Conservation (phyloP, 352 stramenopile species). For the Phytopythium vexans region DNA sequence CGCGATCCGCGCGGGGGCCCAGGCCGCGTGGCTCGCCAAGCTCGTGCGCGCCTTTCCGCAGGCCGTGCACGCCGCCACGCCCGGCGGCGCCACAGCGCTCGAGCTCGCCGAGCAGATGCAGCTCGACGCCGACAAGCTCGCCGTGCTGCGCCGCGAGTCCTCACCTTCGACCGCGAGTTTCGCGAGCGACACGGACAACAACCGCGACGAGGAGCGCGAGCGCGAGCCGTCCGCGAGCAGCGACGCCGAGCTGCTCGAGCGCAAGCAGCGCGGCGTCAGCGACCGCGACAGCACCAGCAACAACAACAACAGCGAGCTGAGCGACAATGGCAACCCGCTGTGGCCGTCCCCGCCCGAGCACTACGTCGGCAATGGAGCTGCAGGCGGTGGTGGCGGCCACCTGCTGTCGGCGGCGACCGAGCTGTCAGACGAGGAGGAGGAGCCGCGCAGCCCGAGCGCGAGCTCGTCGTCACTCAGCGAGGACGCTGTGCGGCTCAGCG, state of each 20-base stretch:
- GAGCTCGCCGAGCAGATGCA: constrained; percentile 47
- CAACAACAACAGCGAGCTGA: constrained; percentile 5
- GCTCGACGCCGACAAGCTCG: constrained; percentile 37
- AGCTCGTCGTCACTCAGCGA: constrained; percentile 37
- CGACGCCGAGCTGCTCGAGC: not conserved
- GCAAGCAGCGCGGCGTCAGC: constrained; percentile 4
- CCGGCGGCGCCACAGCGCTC: constrained; percentile 43
- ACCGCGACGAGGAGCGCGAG: constrained; percentile 7
- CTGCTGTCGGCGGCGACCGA: constrained; percentile 13
- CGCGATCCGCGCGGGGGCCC: constrained; percentile 56
- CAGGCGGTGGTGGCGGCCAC: constrained; percentile 4
- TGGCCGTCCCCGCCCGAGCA: constrained; percentile 17
- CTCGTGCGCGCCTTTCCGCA: constrained; percentile 55
- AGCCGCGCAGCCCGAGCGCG: constrained; percentile 37
- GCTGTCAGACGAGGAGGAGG: constrained; percentile 19
- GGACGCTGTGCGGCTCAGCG: constrained; percentile 19
- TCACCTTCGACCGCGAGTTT: constrained; percentile 6
- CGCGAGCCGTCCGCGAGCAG: constrained; percentile 3
- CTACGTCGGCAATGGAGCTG: constrained; percentile 17
- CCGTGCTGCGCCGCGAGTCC: constrained; percentile 34
- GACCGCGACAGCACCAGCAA: not conserved
- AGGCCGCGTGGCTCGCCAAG: constrained; percentile 42
- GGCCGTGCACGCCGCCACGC: constrained; percentile 38
- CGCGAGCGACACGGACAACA: constrained; percentile 14
- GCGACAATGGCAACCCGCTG: constrained; percentile 9